Base-by-base conservation (phyloP, 495 filamentous ascomycete species). In the Tuber magnatum region DNA sequence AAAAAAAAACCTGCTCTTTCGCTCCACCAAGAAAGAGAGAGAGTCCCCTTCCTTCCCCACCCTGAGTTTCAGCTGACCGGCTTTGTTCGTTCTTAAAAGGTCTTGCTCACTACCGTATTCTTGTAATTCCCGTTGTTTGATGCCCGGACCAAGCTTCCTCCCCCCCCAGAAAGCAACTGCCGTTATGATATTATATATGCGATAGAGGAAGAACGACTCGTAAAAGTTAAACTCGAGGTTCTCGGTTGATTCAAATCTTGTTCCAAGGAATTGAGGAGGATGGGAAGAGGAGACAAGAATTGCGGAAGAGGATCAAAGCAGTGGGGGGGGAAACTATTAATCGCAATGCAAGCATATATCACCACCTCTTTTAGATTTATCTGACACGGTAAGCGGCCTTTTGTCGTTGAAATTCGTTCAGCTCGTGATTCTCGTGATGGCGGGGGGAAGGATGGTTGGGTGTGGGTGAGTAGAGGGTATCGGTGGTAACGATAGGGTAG, bases 401-500 rank as follows among this genome's bases (percentile, higher is more conserved):
- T 32, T 61, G 51, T 61, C 51, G 51, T 61, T 14, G 24, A 61
- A 61, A n/a, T 28, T 61, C 51, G 51, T 32, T 32, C 51, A 4
- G 51, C 51, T 61, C 51, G 51, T 61, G n/a, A n/a, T 61, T 61
- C 51, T 61, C 51, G 51, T 61, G 51, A 61, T 10, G 51, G 51
- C n/a, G 51, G n/a, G 51, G n/a, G 51, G 51, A 32, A 32, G 3
- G 28, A 61, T 61, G 51, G n/a, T 61, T 32, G 51, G 51, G 51
- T 61, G n/a, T 32, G 51, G n/a, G n/a, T 65, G 32, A 35, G 56
- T 61, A 61, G 51, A 61, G 51, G 48, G 48, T n/a, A 18, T 14
- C 43, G 16, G 48, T 28, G 14, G 56, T 65, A 32, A 35, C 16
- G 56, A 65, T 65, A 65, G 56, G 56, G 28, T 8, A 35, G 32